Evolutionary conservation across 2,329 filamentous ascomycete genomes (phyloP).

Genomic region (Epichloe elymi): DNA sequence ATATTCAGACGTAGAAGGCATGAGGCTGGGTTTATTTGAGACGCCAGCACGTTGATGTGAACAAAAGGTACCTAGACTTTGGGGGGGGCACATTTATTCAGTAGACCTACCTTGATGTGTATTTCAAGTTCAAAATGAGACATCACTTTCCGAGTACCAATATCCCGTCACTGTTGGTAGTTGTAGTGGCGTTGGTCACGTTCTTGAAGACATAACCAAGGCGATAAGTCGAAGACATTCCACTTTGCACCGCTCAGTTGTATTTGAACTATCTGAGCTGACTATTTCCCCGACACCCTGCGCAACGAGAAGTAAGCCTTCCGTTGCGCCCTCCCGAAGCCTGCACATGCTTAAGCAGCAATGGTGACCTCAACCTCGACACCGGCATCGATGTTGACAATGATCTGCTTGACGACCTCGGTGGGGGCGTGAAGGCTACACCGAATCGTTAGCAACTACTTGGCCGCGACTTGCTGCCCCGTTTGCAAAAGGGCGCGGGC

Average conservation of each 20-base stretch:
- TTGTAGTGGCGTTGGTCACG: too few species aligned
- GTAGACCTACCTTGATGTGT: too few species aligned
- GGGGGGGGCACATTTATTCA: too few species aligned
- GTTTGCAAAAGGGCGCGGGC: not conserved
- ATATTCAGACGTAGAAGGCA: not conserved
- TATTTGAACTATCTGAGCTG: constrained; percentile 4
- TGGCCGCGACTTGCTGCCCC: not conserved
- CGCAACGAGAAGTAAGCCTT: not conserved
- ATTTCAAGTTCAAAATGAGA: too few species aligned
- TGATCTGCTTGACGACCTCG: constrained; percentile 94
- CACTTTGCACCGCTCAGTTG: not conserved
- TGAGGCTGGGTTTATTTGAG: not conserved
- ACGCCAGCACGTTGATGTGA: not conserved
- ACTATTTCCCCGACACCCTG: not conserved
- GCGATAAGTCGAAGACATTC: not conserved
- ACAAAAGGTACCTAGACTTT: too few species aligned
- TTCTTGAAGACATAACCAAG: not conserved
- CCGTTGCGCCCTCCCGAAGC: not conserved
- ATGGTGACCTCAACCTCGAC: constrained; percentile 91
- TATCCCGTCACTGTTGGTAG: too few species aligned
- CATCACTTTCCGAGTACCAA: too few species aligned
- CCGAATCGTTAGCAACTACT: constrained; percentile 10
- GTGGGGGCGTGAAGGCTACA: constrained; percentile 81
- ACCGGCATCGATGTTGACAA: constrained; percentile 90
- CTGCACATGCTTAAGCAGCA: constrained; percentile 48